Evolutionary conservation across 345 rosid species (phyloP), one percentile per base, ranked within the genome.

Genomic region (Ceriops tagal): DNA sequence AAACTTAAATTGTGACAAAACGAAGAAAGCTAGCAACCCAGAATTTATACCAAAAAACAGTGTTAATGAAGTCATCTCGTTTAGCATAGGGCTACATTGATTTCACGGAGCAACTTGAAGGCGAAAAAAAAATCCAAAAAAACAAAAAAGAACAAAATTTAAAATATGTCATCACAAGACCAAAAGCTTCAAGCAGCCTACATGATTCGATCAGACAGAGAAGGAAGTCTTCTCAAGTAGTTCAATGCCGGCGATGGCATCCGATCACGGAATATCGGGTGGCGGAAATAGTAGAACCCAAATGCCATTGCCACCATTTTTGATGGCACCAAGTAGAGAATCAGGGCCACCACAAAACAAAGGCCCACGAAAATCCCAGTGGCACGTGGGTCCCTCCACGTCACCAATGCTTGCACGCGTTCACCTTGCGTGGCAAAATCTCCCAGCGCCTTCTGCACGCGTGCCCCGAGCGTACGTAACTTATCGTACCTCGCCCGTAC

Each of bases 251-350:
- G 93, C 0, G 97, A 83, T 1, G 96, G 93, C 88, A 82, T 85
- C 53, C 84, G 65, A 70, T 91, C 97, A 1, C 96, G 81, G 68
- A 89, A 89, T 9, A 91, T 85, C 0, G 98, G 96, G 71, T 91
- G 98, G 13, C 96, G 85, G 80, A 93, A 85, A 78, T 83, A 89
- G 52, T 93, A 91, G 83, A 93, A 91, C 46, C 90, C 97, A 1
- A 78, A 81, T 1, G 92, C 92, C 98, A 91, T 84, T 1, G 89
- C 93, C 75, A 87, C 90, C 96, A 93, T 88, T 68, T 89, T 91
- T 4, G 89, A 83, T 2, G 97, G 93, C 31, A 93, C 88, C 75
- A 85, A 68, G 53, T 93, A 91, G 24, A 89, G 65, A 8, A 87
- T 55, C 78, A 85, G 22, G 2, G 98, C 97, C 81, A 87, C 95